Base-by-base conservation (phyloP, 2,329 filamentous ascomycete species). In the Fusarium proliferatum region DNA sequence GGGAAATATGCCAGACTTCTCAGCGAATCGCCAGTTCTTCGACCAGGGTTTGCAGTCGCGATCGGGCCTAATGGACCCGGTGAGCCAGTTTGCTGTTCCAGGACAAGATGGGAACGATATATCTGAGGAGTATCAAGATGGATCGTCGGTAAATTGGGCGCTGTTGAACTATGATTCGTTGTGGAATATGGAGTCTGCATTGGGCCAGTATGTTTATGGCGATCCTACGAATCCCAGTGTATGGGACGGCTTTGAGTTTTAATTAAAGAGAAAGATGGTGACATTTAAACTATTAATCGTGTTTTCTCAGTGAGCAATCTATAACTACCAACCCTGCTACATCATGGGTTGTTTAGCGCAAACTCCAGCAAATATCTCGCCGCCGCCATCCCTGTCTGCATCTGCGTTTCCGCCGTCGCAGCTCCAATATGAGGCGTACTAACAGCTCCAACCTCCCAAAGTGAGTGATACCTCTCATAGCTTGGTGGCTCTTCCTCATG, bases 371-470 rank as follows among this genome's bases (percentile, higher is more conserved):
- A 42, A 12, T 71, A 65, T 16, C 69, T 58, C 0, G 72, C 79
- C 2, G 80, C 80, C 2, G 77, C 78, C 55, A 78, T 71, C 2
- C 76, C 79, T 0, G 80, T 80, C 26, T 79, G 72, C 53, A 76
- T 76, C 61, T 81, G 80, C 0, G 79, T 80, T 23, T 81, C 73
- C 1, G 66, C 71, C 2, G 86, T 87, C 0, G 85, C 81, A 4
- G 84, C 85, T 12, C 86, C 86, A 49, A 86, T 81, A 61, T 86
- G 85, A 11, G 85, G 84, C 9, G 84, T 85, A 63, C 83, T 83
- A 10, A 85, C 69, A 11, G 82, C 80, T 8, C 81, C 80, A n/a
- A 72, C 55, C 10, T 80, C 73, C 81, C 82, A 84, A 1, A 84
- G 65, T 2, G 67, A 63, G 0, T 75, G 74, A 60, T 85, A 84